phyloP scores from a whole-genome alignment of 371 early-diverging fungal genomes.

The Mucor piriformis region DNA sequence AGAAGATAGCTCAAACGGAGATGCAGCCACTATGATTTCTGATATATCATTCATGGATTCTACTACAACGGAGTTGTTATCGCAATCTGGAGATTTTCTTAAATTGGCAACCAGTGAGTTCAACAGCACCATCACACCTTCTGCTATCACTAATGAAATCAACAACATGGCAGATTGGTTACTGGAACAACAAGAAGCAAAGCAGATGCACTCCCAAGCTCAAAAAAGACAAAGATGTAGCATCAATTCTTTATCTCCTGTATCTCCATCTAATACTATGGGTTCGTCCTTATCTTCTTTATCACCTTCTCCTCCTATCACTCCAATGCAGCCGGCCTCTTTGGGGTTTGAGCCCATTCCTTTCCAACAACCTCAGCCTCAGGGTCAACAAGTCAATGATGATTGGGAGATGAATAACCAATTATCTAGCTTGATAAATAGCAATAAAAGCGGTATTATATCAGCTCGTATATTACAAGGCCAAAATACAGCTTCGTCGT shows the following conservation, averaged over 20 bases:
- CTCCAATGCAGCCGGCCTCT: constrained; percentile 34
- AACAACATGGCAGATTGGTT: constrained; percentile 27
- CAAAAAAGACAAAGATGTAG: constrained; percentile 28
- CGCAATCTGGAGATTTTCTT: constrained; percentile 13
- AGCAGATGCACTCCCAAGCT: constrained; percentile 13
- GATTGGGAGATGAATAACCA: constrained; percentile 6
- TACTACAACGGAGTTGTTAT: constrained; percentile 31
- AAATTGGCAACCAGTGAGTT: constrained; percentile 7
- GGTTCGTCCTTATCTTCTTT: constrained; percentile 26
- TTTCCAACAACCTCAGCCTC: constrained; percentile 5
- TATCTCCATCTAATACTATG: constrained; percentile 16
- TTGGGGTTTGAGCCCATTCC: constrained; percentile 24
- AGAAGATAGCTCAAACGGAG: neutral
- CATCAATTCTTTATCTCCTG: constrained; percentile 21
- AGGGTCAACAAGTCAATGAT: neutral
- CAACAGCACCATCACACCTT: constrained; percentile 9
- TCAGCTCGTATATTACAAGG: constrained; percentile 21
- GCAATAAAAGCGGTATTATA: constrained; percentile 12
- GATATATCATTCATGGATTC: constrained; percentile 40
- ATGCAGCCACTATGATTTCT: constrained; percentile 17
- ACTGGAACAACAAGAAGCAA: constrained; percentile 23
- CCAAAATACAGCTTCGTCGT: constrained; percentile 5
- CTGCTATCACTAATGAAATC: constrained; percentile 24
- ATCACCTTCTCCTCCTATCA: constrained; percentile 43
- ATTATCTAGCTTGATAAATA: neutral